phyloP scores from a whole-genome alignment of 441 rosid genomes.

The Adansonia madagascariensis region DNA sequence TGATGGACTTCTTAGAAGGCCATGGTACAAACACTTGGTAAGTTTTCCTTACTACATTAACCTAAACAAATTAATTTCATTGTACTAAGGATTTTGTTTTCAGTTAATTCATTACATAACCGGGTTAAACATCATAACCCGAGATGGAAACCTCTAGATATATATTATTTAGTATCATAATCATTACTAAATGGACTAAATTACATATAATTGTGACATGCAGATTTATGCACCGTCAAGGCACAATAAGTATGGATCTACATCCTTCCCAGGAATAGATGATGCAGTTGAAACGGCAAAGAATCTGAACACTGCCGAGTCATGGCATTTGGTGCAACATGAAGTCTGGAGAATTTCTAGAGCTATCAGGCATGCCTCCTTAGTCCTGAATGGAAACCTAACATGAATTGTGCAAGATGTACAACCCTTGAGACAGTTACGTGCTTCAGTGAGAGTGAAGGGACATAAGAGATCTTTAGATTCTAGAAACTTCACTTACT shows the following conservation, averaged over 20 bases:
- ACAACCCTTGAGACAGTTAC: not conserved
- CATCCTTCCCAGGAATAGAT: constrained; percentile 71
- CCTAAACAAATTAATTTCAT: not conserved
- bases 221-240: constrained; percentile 74
- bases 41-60: constrained; percentile 20
- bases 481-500: constrained; percentile 11
- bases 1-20: constrained; percentile 68
- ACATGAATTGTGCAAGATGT: constrained; percentile 40
- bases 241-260: constrained; percentile 77
- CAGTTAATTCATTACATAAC: not conserved
- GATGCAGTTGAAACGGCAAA: constrained; percentile 71
- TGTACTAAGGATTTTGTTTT: not conserved
- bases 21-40: constrained; percentile 91
- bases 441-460: not conserved
- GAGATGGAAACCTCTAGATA: constrained; percentile 4
- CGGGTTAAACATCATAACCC: not conserved
- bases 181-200: constrained; percentile 5
- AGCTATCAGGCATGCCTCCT: constrained; percentile 65
- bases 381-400: constrained; percentile 59
- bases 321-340: constrained; percentile 80
- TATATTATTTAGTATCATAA: not conserved
- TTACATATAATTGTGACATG: not conserved
- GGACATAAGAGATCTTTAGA: not conserved
- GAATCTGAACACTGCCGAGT: constrained; percentile 47
- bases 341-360: constrained; percentile 86